Base-by-base conservation (phyloP, 148 eudicot genomes). In the Oxyria digyna region DNA sequence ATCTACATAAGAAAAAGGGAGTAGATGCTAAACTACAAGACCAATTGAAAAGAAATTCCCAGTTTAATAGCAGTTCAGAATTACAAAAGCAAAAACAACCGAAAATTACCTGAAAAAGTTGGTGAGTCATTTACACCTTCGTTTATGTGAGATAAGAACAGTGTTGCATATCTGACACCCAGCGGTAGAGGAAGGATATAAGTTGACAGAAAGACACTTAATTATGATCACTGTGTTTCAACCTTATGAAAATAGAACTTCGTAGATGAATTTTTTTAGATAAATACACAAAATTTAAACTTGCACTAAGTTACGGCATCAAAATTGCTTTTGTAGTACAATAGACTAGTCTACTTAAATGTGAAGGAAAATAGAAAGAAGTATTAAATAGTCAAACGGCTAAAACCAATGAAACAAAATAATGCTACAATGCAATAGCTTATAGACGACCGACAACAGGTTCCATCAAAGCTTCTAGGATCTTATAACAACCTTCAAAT, bases 81-180 rank as follows among this genome's bases (percentile, higher is more conserved):
- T 8, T 7, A 20, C 26, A 49, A 27, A 54, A 54, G 23, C 1
- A 57, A 57, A 27, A 59, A 15, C 27, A 29, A 59, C 20, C 18
- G 10, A 29, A 17, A 55, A 55, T 78, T 48, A 84, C 99, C 99
- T 72, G 93, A 85, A 80, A 85, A 94, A 15, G 83, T 85, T 13
- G 84, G 87, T 31, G 88, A 82, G 71, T 94, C 97, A 24, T 76
- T 85, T 26, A 85, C 71, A 42, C 80, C 96, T 83, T 94, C 99
- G 2, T 80, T 45, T 20, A 94, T 79, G 84, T 94, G 99, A 64
- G 86, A 24, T 80, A 91, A 64, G 79, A 94, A 91, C 32, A 87
- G 97, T 9, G 26, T 72, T 23, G 88, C 99, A 73, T 94, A 94
- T 14, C 99, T 94, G 38, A 59, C 11, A 55, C 33, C 62, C 62